A percentile compares a stretch with the other conserved stretches of the same genome.
Evolutionary conservation across 2,329 filamentous ascomycete species (phyloP).

Genomic region (Hypoxylon sp.): DNA sequence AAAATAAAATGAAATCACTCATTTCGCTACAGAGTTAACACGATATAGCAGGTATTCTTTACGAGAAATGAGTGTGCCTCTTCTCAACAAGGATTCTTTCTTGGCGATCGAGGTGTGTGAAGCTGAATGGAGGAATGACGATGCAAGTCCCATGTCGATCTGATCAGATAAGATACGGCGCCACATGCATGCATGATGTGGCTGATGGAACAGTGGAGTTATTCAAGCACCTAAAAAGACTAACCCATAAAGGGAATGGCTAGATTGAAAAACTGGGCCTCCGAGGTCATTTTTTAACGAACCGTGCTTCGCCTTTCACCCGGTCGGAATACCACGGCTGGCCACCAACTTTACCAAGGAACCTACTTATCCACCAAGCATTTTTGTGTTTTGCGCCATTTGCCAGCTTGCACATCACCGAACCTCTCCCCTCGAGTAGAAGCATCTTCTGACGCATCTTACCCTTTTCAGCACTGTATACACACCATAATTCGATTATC

Average conservation of each 20-base stretch:
- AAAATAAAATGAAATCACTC: too few species aligned
- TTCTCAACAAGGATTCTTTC: too few species aligned
- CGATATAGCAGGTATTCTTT: too few species aligned
- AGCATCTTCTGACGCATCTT: slow-evolving; percentile 31
- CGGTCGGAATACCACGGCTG: slow-evolving; percentile 44
- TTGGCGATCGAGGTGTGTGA: neutral
- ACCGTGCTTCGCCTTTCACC: slow-evolving; percentile 32
- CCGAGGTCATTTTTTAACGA: too few species aligned
- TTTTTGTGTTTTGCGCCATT: slow-evolving; percentile 48
- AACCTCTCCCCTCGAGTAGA: slow-evolving; percentile 33
- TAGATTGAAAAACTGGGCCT: slow-evolving; percentile 7
- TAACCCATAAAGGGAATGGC: slow-evolving; percentile 8
- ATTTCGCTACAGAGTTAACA: too few species aligned
- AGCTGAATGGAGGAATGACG: slow-evolving; percentile 3
- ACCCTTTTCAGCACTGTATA: slow-evolving; percentile 21
- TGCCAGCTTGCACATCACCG: slow-evolving; percentile 40
- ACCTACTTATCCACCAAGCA: slow-evolving; percentile 31
- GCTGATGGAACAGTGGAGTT: too few species aligned
- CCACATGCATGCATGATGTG: slow-evolving; percentile 20
- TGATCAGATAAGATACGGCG: slow-evolving; percentile 32
- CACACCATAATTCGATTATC: slow-evolving; percentile 22
- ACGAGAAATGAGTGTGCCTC: too few species aligned
- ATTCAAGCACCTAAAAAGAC: too few species aligned
- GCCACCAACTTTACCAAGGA: slow-evolving; percentile 7
- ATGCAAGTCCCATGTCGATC: slow-evolving; percentile 1